Percentiles rank a stretch among this genome's conserved stretches.
These are phyloP conservation scores for Phylloporus rhodoxanthus DNA, from an alignment of 768 basidiomycete genomes.

Conservation along the genomic window DNA sequence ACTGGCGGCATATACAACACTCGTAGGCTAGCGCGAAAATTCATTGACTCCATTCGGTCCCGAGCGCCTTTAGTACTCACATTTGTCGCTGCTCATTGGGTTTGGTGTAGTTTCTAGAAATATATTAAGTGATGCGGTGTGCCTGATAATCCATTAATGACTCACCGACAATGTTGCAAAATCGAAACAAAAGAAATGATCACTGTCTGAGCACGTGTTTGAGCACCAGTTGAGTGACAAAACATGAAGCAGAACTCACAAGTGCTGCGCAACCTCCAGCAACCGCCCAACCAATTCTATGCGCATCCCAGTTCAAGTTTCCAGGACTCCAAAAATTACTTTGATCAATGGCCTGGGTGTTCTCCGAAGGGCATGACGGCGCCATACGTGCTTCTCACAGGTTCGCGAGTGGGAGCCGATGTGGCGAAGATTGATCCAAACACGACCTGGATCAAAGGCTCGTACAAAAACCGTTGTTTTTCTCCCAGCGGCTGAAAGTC, in stretches of 20 bases:
- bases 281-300: conserved; percentile 70
- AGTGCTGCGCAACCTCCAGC: conserved; percentile 54
- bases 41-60: neutral
- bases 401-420: neutral
- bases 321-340: conserved; percentile 54
- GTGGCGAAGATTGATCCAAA: neutral
- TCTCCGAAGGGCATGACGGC: conserved; percentile 45
- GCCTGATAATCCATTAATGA: neutral
- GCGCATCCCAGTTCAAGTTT: conserved; percentile 52
- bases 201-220: conserved; percentile 42
- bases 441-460: neutral
- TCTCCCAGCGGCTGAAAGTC: conserved; percentile 3
- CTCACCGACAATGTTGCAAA: conserved; percentile 59
- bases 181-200: conserved; percentile 54
- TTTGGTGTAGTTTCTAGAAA: conserved; percentile 61
- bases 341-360: conserved; percentile 49
- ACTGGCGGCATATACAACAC: conserved; percentile 81
- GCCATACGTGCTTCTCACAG: conserved; percentile 15
- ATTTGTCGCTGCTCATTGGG: conserved; percentile 75
- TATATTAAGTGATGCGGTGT: neutral
- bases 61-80: conserved; percentile 35
- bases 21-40: conserved; percentile 45
- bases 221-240: neutral
- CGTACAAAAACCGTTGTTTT: conserved; percentile 3
- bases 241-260: conserved; percentile 35